Percentiles rank a stretch among this genome's conserved stretches.
Conservation (phyloP, 306 rosid species). For the Amphicarpaea edgeworthii region DNA sequence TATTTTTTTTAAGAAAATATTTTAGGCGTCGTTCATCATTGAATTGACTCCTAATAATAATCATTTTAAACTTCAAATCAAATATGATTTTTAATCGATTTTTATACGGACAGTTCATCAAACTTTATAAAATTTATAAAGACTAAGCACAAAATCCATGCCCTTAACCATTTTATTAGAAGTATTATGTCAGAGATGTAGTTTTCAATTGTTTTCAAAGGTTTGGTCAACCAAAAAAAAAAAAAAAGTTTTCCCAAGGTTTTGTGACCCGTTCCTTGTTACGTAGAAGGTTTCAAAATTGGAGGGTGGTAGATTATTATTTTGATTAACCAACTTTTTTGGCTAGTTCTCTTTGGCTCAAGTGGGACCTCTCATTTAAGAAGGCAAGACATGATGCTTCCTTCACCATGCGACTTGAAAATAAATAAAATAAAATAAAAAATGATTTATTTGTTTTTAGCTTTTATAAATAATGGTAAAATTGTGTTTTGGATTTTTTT, state of each 20-base stretch:
- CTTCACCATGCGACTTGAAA: not conserved
- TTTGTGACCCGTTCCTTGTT: not conserved
- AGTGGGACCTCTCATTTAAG: not conserved
- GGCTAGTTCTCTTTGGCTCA: not conserved
- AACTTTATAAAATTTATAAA: not conserved
- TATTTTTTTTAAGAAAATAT: no score
- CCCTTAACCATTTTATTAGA: not conserved
- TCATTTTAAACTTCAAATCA: no score
- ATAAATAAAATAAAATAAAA: no score
- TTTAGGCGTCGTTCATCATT: no score
- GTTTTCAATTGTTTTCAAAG: not conserved
- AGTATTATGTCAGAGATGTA: not conserved
- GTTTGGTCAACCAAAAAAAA: no score
- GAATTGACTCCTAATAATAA: no score
- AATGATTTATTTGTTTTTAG: not conserved
- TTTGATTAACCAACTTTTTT: not conserved
- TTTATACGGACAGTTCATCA: no score
- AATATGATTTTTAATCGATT: no score
- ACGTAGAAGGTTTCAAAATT: not conserved
- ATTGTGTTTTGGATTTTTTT: no score
- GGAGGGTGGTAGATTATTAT: slow-evolving; percentile 4
- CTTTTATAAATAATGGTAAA: not conserved
- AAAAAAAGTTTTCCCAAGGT: no score
- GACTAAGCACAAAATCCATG: not conserved
- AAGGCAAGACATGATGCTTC: not conserved